phyloP scores from a whole-genome alignment of 139 green algal species.

The Chlorella sorokiniana region DNA sequence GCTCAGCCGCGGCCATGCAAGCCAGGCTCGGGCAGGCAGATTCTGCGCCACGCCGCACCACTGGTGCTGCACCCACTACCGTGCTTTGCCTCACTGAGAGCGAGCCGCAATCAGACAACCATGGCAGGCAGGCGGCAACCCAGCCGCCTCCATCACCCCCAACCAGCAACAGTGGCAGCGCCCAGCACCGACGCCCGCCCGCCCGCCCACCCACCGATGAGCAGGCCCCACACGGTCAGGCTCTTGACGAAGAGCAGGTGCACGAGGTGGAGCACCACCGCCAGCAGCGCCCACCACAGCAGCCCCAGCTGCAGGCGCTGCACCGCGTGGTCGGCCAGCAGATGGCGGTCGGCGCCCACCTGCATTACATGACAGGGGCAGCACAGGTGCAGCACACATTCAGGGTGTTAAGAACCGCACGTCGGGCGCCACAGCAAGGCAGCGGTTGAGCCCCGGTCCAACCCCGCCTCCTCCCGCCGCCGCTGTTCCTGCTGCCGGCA shows the following conservation, averaged over 20 bases:
- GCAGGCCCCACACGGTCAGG: conserved; percentile 41
- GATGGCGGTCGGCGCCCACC: conserved; percentile 25
- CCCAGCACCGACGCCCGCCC: background rate
- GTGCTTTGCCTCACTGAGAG: too few species aligned
- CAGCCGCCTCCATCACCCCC: too few species aligned
- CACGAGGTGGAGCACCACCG: conserved; percentile 39
- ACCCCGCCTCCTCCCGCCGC: background rate
- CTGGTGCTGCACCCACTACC: too few species aligned
- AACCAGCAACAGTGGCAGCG: background rate
- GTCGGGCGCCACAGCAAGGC: background rate
- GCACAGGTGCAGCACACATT: background rate
- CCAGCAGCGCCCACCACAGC: conserved; percentile 46
- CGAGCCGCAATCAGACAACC: too few species aligned
- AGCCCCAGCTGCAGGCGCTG: conserved; percentile 46
- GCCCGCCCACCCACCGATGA: conserved; percentile 24
- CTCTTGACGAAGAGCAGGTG: conserved; percentile 42
- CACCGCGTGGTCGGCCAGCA: conserved; percentile 32
- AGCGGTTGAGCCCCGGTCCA: too few species aligned
- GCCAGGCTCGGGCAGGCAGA: too few species aligned
- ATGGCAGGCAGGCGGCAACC: too few species aligned
- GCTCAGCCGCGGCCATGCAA: too few species aligned
- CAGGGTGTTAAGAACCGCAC: background rate
- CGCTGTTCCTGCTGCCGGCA: background rate
- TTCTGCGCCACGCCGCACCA: too few species aligned
- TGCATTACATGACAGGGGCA: background rate